Evolutionary conservation across 2,329 filamentous ascomycete species (phyloP).

Genomic region (Sarocladium oryzae): DNA sequence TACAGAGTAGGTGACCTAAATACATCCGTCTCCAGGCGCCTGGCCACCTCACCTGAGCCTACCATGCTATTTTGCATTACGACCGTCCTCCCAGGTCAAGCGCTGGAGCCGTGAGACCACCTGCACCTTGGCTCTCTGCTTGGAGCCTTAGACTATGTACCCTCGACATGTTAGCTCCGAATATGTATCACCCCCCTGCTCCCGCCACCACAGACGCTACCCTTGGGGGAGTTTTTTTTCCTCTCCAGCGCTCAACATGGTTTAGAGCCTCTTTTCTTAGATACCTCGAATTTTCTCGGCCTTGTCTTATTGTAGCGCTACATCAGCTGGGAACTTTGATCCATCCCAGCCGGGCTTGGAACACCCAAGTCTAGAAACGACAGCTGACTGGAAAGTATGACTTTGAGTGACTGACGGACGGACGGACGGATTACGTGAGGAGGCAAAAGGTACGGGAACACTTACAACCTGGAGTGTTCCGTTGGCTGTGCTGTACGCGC

Average conservation of each 20-base stretch:
- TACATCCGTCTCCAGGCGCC: no score
- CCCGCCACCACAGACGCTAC: not conserved
- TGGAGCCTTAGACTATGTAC: no score
- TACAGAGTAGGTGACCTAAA: no score
- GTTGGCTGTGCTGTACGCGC: no score
- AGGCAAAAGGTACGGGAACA: no score
- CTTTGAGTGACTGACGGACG: no score
- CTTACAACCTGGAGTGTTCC: no score
- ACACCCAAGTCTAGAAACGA: not conserved
- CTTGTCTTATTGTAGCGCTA: not conserved
- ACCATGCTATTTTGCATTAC: not conserved
- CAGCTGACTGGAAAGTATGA: no score
- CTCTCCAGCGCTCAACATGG: conserved; percentile 7
- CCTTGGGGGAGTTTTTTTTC: no score
- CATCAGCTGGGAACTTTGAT: not conserved
- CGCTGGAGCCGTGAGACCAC: not conserved
- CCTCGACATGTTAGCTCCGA: conserved; percentile 4
- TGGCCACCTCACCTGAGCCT: not conserved
- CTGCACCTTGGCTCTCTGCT: not conserved
- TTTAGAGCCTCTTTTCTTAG: conserved; percentile 4
- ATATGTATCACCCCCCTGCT: conserved; percentile 6
- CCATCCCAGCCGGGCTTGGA: not conserved
- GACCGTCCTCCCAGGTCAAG: not conserved
- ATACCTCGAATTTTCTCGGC: not conserved
- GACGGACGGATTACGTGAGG: no score